These are phyloP conservation scores for Trichophyton mentagrophytes DNA, from an alignment of 2,329 filamentous ascomycete genomes.

Conservation along the genomic window DNA sequence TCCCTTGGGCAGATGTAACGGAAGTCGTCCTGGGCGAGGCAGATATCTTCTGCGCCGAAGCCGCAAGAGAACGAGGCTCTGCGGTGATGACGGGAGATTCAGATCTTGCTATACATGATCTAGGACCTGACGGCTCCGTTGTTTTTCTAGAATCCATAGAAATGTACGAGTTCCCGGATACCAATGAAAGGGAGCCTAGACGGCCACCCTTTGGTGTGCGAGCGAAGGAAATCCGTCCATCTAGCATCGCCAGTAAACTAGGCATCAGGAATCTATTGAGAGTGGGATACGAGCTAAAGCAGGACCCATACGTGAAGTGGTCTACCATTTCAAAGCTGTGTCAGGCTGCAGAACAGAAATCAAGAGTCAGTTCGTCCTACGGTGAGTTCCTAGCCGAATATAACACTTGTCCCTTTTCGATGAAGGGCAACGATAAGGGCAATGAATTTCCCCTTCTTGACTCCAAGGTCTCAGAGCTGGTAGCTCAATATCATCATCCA, in stretches of 20 bases:
- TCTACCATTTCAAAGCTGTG: conserved; percentile 18
- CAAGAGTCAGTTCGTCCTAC: conserved; percentile 17
- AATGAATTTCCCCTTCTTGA: conserved; percentile 25
- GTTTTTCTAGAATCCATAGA: conserved; percentile 54
- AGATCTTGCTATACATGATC: conserved; percentile 64
- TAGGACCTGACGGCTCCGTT: conserved; percentile 50
- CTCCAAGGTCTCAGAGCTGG: conserved; percentile 40
- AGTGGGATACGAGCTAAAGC: conserved; percentile 31
- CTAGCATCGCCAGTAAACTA: conserved; percentile 22
- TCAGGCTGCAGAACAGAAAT: conserved; percentile 14
- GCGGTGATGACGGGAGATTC: conserved; percentile 73
- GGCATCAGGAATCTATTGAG: conserved; percentile 23
- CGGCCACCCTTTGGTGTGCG: conserved; percentile 14
- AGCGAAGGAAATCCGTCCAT: conserved; percentile 28
- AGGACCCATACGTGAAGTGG: conserved; percentile 15
- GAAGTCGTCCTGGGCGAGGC: conserved; percentile 70
- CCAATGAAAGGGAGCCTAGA: neutral
- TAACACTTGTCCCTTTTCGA: conserved; percentile 10
- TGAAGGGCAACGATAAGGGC: neutral
- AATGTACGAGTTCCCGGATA: neutral
- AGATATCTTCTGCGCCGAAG: conserved; percentile 62
- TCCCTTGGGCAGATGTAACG: conserved; percentile 27
- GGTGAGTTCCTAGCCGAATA: conserved; percentile 27
- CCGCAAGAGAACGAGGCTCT: conserved; percentile 43
- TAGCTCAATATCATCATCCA: conserved; percentile 31